phyloP scores from a whole-genome alignment of 805 yeast species.

The Candida piceae region DNA sequence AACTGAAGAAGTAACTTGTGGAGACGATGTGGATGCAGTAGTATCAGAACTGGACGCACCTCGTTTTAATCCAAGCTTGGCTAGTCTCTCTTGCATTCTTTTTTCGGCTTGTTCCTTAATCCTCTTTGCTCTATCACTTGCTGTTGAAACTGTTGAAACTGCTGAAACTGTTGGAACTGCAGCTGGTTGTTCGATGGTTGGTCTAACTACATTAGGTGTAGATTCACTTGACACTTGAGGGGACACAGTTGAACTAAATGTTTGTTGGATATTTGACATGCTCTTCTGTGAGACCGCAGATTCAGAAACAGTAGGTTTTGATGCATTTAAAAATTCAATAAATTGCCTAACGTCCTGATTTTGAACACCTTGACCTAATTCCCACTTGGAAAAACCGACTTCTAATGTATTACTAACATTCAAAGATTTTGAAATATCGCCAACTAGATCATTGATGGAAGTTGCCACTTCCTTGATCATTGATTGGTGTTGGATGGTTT shows the following conservation, averaged over 20 bases:
- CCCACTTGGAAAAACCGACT: slow-evolving; percentile 68
- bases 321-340: slow-evolving; percentile 46
- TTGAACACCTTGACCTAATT: slow-evolving; percentile 71
- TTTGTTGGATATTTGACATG: too few species aligned
- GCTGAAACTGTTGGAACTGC: not conserved
- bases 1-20: slow-evolving; percentile 5
- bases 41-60: slow-evolving; percentile 10
- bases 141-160: slow-evolving; percentile 18
- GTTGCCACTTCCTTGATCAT: slow-evolving; percentile 68
- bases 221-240: slow-evolving; percentile 15
- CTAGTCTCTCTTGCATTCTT: slow-evolving; percentile 81
- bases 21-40: slow-evolving; percentile 12
- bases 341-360: slow-evolving; percentile 57
- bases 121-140: slow-evolving; percentile 71
- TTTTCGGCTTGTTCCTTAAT: slow-evolving; percentile 78
- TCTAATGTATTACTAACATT: slow-evolving; percentile 29
- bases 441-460: slow-evolving; percentile 57
- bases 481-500: slow-evolving; percentile 49
- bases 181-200: not conserved
- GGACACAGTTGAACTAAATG: too few species aligned
- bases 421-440: slow-evolving; percentile 33
- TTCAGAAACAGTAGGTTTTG: slow-evolving; percentile 15
- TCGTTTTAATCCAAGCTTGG: slow-evolving; percentile 67
- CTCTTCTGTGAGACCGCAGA: slow-evolving; percentile 9
- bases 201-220: slow-evolving; percentile 8